Evolutionary conservation across 768 basidiomycete species (phyloP).

Genomic region (Phaffia tasmanica): DNA sequence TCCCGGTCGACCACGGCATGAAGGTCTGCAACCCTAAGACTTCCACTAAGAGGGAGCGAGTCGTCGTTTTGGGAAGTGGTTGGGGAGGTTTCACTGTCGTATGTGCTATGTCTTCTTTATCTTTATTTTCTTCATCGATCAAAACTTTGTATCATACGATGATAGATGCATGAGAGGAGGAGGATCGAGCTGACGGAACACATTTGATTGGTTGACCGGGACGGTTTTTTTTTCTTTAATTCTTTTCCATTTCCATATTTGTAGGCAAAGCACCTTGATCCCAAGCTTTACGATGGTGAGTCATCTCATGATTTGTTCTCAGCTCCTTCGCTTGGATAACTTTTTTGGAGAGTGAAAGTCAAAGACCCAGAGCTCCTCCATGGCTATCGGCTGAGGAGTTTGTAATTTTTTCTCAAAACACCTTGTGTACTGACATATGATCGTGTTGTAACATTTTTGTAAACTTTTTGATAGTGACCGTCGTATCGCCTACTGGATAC

Average conservation of each 20-base stretch:
- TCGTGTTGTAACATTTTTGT: too few relatives aligned
- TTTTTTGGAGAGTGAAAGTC: not conserved
- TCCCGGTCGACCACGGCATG: not conserved
- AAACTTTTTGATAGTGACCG: not conserved
- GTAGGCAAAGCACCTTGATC: too few relatives aligned
- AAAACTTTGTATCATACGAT: not conserved
- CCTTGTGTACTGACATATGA: too few relatives aligned
- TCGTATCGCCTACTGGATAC: slow-evolving; percentile 28
- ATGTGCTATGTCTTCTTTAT: slow-evolving; percentile 17
- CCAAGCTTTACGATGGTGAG: too few relatives aligned
- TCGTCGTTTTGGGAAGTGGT: slow-evolving; percentile 36
- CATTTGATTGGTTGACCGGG: too few relatives aligned
- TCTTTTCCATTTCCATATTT: not conserved
- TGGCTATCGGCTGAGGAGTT: too few relatives aligned
- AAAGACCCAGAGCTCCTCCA: too few relatives aligned
- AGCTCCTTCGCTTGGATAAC: not conserved
- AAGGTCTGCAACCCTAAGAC: slow-evolving; percentile 20
- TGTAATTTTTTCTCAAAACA: too few relatives aligned
- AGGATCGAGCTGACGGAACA: too few relatives aligned
- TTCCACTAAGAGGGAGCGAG: slow-evolving; percentile 29
- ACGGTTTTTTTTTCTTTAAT: not conserved
- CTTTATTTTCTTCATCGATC: not conserved
- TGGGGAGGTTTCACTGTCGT: slow-evolving; percentile 36
- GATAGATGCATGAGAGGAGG: too few relatives aligned
- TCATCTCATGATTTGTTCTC: not conserved